Evolutionary conservation across 2,329 filamentous ascomycete genomes (phyloP), one percentile per base, ranked within the genome.

Genomic region (Bertia moriformis): DNA sequence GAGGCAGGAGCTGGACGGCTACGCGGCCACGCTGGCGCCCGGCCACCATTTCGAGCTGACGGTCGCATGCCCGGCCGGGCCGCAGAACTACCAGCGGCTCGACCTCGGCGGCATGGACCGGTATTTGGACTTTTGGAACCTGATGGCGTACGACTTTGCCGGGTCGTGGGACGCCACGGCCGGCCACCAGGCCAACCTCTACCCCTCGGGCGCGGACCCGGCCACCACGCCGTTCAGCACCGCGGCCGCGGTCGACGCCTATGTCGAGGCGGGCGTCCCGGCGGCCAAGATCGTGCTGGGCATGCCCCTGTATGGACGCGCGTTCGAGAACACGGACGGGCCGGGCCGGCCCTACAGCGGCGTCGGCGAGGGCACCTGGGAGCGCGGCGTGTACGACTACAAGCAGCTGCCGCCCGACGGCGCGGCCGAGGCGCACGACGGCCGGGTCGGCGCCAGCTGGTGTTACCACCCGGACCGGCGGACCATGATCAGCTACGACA

Each of bases 241-340:
- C 2, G 63, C 73, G 3, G 63, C 68, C 1, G 87, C 88, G 0
- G 62, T 96, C 4, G 62, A 75, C 12, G 68, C 75, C 48, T 96
- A 95, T 61, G 63, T 71, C 14, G 53, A 60, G 1, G 67, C 71
- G 12, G 78, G 79, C 4, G 76, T 95, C 0, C 52, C 68, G 0
- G 54, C 76, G 0, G 53, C 66, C 43, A 95, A 94, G 60, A 73
- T 96, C 40, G 83, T 94, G 3, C 58, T 95, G 13, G 88, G 89
- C 2, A 89, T 95, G 82, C 88, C 89, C 2, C 64, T 96, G 12
- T 96, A 95, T 54, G 89, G 89, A 1, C 82, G 87, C 24, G 76
- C 84, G 0, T 96, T 95, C 55, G 68, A 77, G 48, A 73, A 76
- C 45, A 95, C 89, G 0, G 69, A 80, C 18, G 88, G 87, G 0